phyloP scores from a whole-genome alignment of 208 protist species.

The Lotmaria passim region DNA sequence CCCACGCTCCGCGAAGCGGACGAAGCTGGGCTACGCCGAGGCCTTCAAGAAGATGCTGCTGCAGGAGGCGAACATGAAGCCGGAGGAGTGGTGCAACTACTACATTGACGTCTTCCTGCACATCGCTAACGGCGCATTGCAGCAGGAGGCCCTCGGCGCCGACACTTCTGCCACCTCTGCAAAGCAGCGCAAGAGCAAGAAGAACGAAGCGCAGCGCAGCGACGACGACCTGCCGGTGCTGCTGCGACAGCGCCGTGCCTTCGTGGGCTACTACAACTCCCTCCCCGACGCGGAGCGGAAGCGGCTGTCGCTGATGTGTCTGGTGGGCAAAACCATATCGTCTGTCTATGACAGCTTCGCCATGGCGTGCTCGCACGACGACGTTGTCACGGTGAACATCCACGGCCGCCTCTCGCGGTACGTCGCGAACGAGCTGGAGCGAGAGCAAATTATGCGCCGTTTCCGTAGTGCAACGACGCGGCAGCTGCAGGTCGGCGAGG shows the following conservation, averaged over 20 bases:
- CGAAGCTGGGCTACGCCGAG: slow-evolving; percentile 50
- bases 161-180: slow-evolving; percentile 9
- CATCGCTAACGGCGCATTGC: slow-evolving; percentile 79
- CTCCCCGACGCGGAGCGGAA: slow-evolving; percentile 70
- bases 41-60: slow-evolving; percentile 70
- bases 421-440: slow-evolving; percentile 81
- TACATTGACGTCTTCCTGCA: slow-evolving; percentile 85
- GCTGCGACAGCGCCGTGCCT: slow-evolving; percentile 80
- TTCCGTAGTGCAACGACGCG: slow-evolving; percentile 81
- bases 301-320: slow-evolving; percentile 79
- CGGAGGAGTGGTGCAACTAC: slow-evolving; percentile 90
- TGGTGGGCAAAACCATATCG: slow-evolving; percentile 72
- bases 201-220: slow-evolving; percentile 29
- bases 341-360: slow-evolving; percentile 83
- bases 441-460: slow-evolving; percentile 83
- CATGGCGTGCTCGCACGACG: slow-evolving; percentile 78
- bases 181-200: slow-evolving; percentile 31
- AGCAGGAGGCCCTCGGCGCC: slow-evolving; percentile 62
- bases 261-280: slow-evolving; percentile 87
- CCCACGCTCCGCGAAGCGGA: slow-evolving; percentile 41
- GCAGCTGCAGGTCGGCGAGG: slow-evolving; percentile 89
- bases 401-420: slow-evolving; percentile 70
- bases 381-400: slow-evolving; percentile 81
- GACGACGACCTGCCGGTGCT: slow-evolving; percentile 80
- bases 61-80: slow-evolving; percentile 82